Evolutionary conservation across 23 red algal genomes (phyloP).

Genomic region (Chondrus crispus): DNA sequence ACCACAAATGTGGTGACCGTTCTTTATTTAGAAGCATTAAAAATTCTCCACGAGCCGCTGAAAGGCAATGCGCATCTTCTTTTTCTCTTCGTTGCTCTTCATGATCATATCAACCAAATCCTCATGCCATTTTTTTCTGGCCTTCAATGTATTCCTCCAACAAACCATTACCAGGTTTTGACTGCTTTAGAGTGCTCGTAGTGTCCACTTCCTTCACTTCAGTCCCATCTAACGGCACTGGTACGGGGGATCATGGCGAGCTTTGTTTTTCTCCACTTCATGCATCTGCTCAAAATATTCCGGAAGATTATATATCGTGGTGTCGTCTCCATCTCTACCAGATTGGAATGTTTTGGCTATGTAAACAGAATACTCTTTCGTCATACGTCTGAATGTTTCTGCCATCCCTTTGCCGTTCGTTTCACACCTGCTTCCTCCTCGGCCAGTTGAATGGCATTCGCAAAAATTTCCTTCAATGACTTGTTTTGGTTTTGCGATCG

Average conservation of each 20-base stretch:
- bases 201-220: no score
- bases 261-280: not conserved
- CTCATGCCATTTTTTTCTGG: no score
- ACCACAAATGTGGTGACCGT: no score
- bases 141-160: no score
- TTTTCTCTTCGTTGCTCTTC: slow-evolving; percentile 8
- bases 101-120: slow-evolving; percentile 12
- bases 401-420: not conserved
- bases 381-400: slow-evolving; percentile 13
- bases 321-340: slow-evolving; percentile 28
- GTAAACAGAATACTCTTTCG: not conserved
- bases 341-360: not conserved
- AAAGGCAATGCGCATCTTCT: not conserved
- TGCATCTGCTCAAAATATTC: slow-evolving; percentile 29
- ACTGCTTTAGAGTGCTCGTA: no score
- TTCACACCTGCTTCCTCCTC: not conserved
- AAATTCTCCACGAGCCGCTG: not conserved
- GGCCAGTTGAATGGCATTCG: not conserved
- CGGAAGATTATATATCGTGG: not conserved
- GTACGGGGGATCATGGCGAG: slow-evolving; percentile 4
- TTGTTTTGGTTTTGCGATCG: not conserved
- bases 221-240: no score
- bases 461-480: not conserved
- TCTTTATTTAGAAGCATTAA: no score
- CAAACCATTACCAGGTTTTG: no score